Percentiles rank a stretch among this genome's conserved stretches.
These are phyloP conservation scores for Russula compacta DNA, from an alignment of 768 basidiomycete species.

Conservation along the genomic window DNA sequence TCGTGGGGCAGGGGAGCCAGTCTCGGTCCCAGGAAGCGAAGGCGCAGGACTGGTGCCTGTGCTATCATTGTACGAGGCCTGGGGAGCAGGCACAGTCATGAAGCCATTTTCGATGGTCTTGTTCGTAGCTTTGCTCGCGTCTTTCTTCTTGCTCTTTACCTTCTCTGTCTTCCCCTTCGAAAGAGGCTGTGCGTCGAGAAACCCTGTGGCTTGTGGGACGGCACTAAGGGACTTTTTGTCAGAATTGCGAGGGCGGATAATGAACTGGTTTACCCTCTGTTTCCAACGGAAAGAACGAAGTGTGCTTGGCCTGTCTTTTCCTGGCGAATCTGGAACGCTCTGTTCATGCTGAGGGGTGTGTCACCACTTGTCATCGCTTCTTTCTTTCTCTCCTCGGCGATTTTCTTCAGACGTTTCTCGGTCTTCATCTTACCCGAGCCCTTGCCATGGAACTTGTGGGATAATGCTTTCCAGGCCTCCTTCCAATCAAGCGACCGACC, in stretches of 20 bases:
- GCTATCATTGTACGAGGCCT: conserved; percentile 31
- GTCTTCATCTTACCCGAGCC: conserved; percentile 95
- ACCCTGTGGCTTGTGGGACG: conserved; percentile 77
- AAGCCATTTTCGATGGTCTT: conserved; percentile 51
- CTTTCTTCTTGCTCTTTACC: conserved; percentile 72
- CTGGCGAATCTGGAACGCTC: conserved; percentile 87
- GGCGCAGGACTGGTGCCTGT: conserved; percentile 36
- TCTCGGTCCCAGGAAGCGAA: conserved; percentile 27
- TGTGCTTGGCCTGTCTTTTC: conserved; percentile 94
- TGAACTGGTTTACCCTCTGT: conserved; percentile 62
- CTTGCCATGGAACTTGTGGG: conserved; percentile 98
- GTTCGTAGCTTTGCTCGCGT: conserved; percentile 42
- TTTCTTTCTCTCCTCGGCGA: conserved; percentile 94
- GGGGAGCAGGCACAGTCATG: conserved; percentile 61
- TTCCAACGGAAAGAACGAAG: conserved; percentile 91
- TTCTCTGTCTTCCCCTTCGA: conserved; percentile 81
- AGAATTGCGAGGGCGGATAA: conserved; percentile 4
- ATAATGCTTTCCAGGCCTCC: conserved; percentile 97
- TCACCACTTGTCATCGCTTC: conserved; percentile 92
- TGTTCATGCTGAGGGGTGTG: conserved; percentile 91
- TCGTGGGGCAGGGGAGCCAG: conserved; percentile 56
- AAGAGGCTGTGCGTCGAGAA: conserved; percentile 71
- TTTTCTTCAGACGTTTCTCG: conserved; percentile 93
- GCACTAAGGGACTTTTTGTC: conserved; percentile 40
- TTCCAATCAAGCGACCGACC: conserved; percentile 82